These are phyloP conservation scores for Vanrija sp. DNA, from an alignment of 1,284 basidiomycete genomes.

Conservation along the genomic window DNA sequence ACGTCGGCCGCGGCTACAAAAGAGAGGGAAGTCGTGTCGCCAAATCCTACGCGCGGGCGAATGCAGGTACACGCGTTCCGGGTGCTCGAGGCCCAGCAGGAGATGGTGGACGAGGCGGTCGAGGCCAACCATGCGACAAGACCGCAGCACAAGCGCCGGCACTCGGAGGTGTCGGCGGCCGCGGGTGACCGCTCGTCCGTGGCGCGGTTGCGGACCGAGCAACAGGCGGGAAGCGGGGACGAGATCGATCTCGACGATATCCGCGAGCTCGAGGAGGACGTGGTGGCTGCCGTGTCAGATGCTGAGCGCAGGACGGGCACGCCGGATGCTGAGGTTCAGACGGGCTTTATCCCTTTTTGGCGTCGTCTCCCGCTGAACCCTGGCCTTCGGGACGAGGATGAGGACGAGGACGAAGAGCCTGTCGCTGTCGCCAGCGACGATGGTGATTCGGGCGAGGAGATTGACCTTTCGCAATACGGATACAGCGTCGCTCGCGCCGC, in stretches of 20 bases:
- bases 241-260: background rate
- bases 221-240: background rate
- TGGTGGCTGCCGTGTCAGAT: too few relatives aligned
- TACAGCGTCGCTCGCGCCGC: slow-evolving; percentile 27
- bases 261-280: background rate
- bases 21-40: slow-evolving; percentile 4
- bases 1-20: slow-evolving; percentile 3
- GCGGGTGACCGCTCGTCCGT: too few relatives aligned
- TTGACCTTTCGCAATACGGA: slow-evolving; percentile 51
- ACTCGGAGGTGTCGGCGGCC: background rate
- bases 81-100: too few relatives aligned
- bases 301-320: too few relatives aligned
- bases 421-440: background rate
- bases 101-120: background rate
- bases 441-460: slow-evolving; percentile 6
- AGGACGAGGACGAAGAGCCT: background rate
- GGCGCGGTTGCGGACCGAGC: background rate
- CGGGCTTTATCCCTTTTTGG: too few relatives aligned
- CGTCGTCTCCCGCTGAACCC: too few relatives aligned
- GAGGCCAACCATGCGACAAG: background rate
- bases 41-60: background rate
- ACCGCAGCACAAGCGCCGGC: background rate
- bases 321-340: too few relatives aligned
- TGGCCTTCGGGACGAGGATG: background rate
- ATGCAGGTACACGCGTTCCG: too few relatives aligned